Conservation (phyloP, 2,329 filamentous ascomycete genomes). For the Arthrinium phaeospermum region DNA sequence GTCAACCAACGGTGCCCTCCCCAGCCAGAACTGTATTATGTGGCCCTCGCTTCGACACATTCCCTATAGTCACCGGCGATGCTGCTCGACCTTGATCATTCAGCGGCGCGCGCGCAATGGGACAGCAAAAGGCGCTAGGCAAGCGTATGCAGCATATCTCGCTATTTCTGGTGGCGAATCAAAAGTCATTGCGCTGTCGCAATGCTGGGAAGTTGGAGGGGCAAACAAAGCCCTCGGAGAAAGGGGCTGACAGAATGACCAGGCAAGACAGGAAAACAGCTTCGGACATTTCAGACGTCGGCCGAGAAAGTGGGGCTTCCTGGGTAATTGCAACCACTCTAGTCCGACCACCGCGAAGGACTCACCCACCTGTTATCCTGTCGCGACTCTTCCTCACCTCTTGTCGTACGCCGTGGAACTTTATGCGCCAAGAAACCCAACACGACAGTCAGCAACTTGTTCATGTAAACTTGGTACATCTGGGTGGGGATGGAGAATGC, state of each 20-base stretch:
- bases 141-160: no score
- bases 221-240: no score
- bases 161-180: no score
- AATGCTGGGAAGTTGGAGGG: no score
- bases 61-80: no score
- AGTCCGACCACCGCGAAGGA: not conserved
- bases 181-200: no score
- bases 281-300: not conserved
- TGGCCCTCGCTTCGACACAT: not conserved
- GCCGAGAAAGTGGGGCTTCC: conserved; percentile 4
- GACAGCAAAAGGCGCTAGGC: no score
- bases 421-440: not conserved
- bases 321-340: not conserved
- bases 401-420: not conserved
- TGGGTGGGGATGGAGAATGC: not conserved
- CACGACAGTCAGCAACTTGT: not conserved
- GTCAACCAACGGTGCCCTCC: not conserved
- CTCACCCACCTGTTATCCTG: not conserved
- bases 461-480: not conserved
- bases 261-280: not conserved
- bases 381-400: not conserved
- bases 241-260: not conserved
- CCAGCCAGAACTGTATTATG: not conserved
- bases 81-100: no score
- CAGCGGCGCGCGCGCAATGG: no score